Percentiles rank a stretch among this genome's conserved stretches.
Evolutionary conservation across 2,329 filamentous ascomycete species (phyloP).

Genomic region (Cladophialophora immunda): DNA sequence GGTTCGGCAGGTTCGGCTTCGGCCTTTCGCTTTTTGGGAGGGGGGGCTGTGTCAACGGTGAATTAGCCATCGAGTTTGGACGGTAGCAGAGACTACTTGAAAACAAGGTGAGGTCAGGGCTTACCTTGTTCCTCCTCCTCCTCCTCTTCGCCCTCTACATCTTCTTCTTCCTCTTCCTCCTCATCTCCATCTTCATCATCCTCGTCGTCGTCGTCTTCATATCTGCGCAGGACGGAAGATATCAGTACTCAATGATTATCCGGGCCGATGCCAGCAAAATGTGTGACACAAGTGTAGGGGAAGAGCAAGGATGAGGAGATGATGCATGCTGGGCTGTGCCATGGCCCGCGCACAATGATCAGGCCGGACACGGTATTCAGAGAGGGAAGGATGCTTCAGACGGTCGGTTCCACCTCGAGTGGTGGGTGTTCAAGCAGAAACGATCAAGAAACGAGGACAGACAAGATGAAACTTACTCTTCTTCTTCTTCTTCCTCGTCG

Average conservation of each 20-base stretch:
- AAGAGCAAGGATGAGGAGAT: slow-evolving; percentile 13
- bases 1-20: slow-evolving; percentile 36
- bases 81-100: not conserved
- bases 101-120: slow-evolving; percentile 2
- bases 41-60: slow-evolving; percentile 19
- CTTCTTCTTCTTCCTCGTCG: slow-evolving; percentile 61
- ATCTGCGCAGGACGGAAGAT: slow-evolving; percentile 35
- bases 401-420: not conserved
- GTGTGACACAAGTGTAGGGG: not conserved
- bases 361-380: not conserved
- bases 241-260: not conserved
- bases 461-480: slow-evolving; percentile 50
- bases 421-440: not conserved
- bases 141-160: slow-evolving; percentile 34
- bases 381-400: slow-evolving; percentile 1
- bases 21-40: slow-evolving; percentile 41
- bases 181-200: slow-evolving; percentile 48
- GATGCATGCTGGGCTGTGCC: not conserved
- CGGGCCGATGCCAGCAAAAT: not conserved
- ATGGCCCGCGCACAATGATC: not conserved
- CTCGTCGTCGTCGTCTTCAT: slow-evolving; percentile 45
- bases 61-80: slow-evolving; percentile 16
- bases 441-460: not conserved
- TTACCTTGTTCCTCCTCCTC: slow-evolving; percentile 36
- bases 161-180: slow-evolving; percentile 38